Evolutionary conservation across 371 early-diverging fungal genomes (phyloP).

Genomic region (Globomyces sp.): DNA sequence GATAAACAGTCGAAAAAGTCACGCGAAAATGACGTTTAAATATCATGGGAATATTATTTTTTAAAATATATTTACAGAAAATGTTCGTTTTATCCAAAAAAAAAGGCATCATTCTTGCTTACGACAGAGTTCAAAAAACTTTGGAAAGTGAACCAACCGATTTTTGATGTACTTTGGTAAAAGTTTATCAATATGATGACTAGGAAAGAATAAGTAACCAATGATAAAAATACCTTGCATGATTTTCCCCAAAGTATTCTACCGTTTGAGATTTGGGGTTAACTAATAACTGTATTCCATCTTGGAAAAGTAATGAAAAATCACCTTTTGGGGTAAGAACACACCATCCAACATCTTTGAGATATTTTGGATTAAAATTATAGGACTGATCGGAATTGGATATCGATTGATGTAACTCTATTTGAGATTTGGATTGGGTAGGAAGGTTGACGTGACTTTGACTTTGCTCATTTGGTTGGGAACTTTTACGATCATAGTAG

Average conservation of each 20-base stretch:
- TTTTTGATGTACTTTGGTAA: not conserved
- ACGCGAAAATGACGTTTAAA: no score
- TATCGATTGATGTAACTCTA: not conserved
- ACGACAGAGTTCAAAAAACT: not conserved
- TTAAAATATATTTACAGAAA: no score
- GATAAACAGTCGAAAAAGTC: no score
- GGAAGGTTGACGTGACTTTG: constrained; percentile 13
- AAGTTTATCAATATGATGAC: not conserved
- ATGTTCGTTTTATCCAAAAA: no score
- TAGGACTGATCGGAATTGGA: not conserved
- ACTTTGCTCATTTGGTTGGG: constrained; percentile 12
- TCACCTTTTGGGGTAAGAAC: constrained; percentile 24
- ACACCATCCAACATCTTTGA: constrained; percentile 48
- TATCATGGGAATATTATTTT: no score
- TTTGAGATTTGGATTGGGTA: constrained; percentile 1
- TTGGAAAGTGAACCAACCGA: not conserved
- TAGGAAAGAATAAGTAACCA: not conserved
- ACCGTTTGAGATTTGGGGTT: constrained; percentile 34
- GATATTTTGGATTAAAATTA: constrained; percentile 13
- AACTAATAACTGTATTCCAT: constrained; percentile 37
- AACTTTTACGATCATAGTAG: not conserved
- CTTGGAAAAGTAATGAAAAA: constrained; percentile 45
- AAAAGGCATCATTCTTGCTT: no score
- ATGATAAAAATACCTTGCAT: not conserved
- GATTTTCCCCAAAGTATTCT: constrained; percentile 21